phyloP scores from a whole-genome alignment of 768 basidiomycete species.

The Rhizopogon vinicolor region DNA sequence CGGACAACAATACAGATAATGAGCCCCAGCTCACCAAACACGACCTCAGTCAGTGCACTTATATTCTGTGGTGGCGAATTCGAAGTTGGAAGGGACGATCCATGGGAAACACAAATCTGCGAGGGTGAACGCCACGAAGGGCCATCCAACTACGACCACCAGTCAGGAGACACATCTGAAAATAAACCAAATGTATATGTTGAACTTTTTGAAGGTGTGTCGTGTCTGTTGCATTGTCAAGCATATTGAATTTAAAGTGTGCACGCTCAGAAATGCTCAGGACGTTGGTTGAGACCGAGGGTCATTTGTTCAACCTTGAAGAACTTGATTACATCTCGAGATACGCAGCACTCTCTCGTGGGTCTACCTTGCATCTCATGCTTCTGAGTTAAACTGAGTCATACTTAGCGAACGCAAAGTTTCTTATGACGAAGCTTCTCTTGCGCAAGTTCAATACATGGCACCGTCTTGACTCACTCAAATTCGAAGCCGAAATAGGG shows the following conservation, averaged over 20 bases:
- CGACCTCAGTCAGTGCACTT: constrained; percentile 17
- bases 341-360: constrained; percentile 47
- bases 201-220: constrained; percentile 25
- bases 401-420: constrained; percentile 46
- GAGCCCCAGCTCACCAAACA: constrained; percentile 6
- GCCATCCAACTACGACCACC: constrained; percentile 1
- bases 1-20: constrained; percentile 6
- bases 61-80: constrained; percentile 27
- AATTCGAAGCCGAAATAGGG: constrained; percentile 40
- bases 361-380: constrained; percentile 17
- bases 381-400: constrained; percentile 6
- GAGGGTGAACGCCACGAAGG: constrained; percentile 3
- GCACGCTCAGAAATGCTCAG: constrained; percentile 46
- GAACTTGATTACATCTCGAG: constrained; percentile 42
- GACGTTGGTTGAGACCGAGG: constrained; percentile 46
- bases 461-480: constrained; percentile 43
- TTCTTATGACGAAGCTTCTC: constrained; percentile 60
- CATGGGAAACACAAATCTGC: constrained; percentile 1
- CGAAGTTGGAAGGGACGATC: constrained; percentile 10
- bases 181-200: constrained; percentile 18
- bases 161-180: not conserved
- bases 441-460: constrained; percentile 55
- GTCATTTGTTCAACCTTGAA: constrained; percentile 42
- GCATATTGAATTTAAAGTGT: not conserved
- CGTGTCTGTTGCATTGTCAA: not conserved